Base-by-base conservation (phyloP, 2,329 filamentous ascomycete genomes). In the Hymenoscyphus scutula region DNA sequence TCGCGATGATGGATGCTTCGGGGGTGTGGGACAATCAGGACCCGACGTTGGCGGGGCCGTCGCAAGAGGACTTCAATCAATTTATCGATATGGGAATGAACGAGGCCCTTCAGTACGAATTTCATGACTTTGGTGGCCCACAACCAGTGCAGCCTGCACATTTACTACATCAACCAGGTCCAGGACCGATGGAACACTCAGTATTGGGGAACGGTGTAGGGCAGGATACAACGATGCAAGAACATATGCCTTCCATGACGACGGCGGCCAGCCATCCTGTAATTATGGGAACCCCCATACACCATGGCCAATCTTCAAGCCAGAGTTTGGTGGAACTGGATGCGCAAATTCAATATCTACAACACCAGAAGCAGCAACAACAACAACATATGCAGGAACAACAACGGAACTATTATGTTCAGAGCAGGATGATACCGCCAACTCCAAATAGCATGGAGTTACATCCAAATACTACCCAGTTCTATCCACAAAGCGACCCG, bases 381-480 rank as follows among this genome's bases (percentile, higher is more conserved):
- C 56, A 58, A 6, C 56, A 41, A 48, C 56, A 58, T 29, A 27
- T 29, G 25, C 51, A 54, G 17, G 25, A 54, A 23, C 51, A 32
- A 23, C 51, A 54, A 54, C 66, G 67, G 27, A 81, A 81, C 60
- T 84, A 81, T 71, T 87, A 82, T 70, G 74, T 78, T 8, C 80
- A 84, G 63, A 82, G 81, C 65, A 80, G 82, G 63, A 86, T 89
- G 59, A 84, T 92, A 7, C 91, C 91, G 5, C 90, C 90, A 2
- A 95, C 91, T 15, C 91, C 91, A 0, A 91, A 90, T 73, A 94
- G 91, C 73, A 81, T 92, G 29, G 90, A 94, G 72, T 84, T 94
- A 76, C 87, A 89, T 68, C 74, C 84, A 79, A 71, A 84, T 70
- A 80, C 68, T 74, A 73, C 64, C 30, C 84, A 84, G 61, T 87